phyloP scores from a whole-genome alignment of 2,329 filamentous ascomycete species.

The Talaromyces amestolkiae region DNA sequence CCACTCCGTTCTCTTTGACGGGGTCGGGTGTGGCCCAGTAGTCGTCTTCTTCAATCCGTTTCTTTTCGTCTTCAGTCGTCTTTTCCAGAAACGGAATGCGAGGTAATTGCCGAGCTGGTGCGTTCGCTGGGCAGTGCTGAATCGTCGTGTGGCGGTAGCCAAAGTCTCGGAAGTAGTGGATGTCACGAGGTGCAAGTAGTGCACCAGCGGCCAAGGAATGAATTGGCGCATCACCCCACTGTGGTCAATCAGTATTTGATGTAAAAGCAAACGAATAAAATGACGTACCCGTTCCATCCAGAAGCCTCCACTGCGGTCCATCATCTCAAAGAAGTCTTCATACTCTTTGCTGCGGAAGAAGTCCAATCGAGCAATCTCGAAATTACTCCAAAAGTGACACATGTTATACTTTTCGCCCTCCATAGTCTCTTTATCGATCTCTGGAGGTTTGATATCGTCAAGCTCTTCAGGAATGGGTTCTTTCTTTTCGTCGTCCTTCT shows the following conservation, averaged over 20 bases:
- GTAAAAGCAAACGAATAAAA: not conserved
- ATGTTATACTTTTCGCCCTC: conserved; percentile 98
- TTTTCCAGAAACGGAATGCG: conserved; percentile 76
- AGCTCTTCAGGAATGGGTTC: conserved; percentile 76
- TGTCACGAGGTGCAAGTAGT: conserved; percentile 74
- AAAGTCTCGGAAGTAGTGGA: conserved; percentile 99
- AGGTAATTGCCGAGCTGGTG: conserved; percentile 79
- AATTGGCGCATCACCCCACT: conserved; percentile 99
- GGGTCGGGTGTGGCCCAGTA: conserved; percentile 91
- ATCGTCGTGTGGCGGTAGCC: conserved; percentile 98
- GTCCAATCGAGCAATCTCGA: conserved; percentile 90
- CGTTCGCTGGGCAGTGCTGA: conserved; percentile 96
- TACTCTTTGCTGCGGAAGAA: conserved; percentile 98
- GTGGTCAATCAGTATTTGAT: conserved; percentile 32
- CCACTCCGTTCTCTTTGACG: conserved; percentile 91
- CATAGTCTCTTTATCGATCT: conserved; percentile 90
- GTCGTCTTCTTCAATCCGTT: conserved; percentile 85
- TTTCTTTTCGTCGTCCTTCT: conserved; percentile 61
- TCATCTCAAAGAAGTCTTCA: conserved; percentile 97
- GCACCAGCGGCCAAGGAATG: conserved; percentile 94
- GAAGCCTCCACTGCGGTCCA: conserved; percentile 96
- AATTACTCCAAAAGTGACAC: conserved; percentile 99
- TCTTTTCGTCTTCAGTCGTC: conserved; percentile 77
- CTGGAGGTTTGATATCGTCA: conserved; percentile 51
- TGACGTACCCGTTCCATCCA: conserved; percentile 94